Evolutionary conservation across 805 yeast genomes (phyloP).

Genomic region (Tetrapisispora namnaoensis): DNA sequence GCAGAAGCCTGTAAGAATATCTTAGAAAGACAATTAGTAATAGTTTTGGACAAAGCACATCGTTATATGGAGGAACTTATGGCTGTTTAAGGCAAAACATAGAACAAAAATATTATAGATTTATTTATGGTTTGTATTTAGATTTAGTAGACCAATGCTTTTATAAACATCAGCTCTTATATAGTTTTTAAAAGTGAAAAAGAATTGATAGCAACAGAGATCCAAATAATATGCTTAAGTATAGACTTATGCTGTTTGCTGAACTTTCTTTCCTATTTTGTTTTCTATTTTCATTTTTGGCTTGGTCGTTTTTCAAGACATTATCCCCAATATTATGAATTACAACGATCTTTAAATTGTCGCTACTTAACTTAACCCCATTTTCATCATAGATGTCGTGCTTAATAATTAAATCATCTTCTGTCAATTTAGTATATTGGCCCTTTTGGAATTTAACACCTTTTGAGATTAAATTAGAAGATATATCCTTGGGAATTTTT

Average conservation of each 20-base stretch:
- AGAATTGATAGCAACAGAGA: neutral
- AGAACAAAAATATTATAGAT: no score
- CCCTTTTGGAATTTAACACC: slow-evolving; percentile 46
- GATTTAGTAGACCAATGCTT: no score
- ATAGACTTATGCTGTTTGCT: neutral
- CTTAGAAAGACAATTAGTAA: no score
- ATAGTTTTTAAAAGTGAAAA: neutral
- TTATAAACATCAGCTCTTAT: neutral
- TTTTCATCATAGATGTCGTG: slow-evolving; percentile 36
- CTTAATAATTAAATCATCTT: slow-evolving; percentile 35
- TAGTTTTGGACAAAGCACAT: no score
- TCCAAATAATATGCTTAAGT: neutral
- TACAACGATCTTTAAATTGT: slow-evolving; percentile 16
- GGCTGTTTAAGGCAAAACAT: no score
- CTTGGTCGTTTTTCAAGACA: neutral
- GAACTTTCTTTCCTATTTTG: neutral
- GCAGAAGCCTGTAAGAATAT: no score
- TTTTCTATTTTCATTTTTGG: neutral
- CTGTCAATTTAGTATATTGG: slow-evolving; percentile 36
- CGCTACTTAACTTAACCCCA: slow-evolving; percentile 28
- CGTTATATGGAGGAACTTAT: no score
- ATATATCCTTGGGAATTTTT: slow-evolving; percentile 35
- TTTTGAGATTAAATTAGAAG: slow-evolving; percentile 34
- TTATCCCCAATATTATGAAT: neutral
- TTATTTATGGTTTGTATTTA: no score